Evolutionary conservation across 768 basidiomycete species (phyloP).

Genomic region (Amanita molliuscula): DNA sequence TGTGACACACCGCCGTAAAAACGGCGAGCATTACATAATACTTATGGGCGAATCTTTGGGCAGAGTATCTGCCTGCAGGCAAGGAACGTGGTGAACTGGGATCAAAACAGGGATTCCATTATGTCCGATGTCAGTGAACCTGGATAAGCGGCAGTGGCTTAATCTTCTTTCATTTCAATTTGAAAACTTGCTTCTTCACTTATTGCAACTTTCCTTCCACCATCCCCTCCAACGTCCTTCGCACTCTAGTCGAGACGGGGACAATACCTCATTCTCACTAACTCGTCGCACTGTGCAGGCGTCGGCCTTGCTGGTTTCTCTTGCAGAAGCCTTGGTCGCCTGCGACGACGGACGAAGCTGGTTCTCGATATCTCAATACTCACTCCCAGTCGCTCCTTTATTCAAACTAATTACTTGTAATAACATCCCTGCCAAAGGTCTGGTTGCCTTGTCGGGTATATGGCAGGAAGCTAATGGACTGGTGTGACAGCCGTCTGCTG

Average conservation of each 20-base stretch:
- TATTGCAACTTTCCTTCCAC: slow-evolving; percentile 32
- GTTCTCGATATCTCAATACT: slow-evolving; percentile 23
- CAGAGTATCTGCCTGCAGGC: slow-evolving; percentile 70
- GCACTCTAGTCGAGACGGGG: slow-evolving; percentile 23
- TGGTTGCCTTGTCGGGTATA: not conserved
- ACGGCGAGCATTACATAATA: slow-evolving; percentile 21
- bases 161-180: slow-evolving; percentile 29
- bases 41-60: slow-evolving; percentile 28
- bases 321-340: slow-evolving; percentile 22
- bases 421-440: slow-evolving; percentile 2
- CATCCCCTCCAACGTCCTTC: slow-evolving; percentile 21
- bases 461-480: not conserved
- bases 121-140: slow-evolving; percentile 31
- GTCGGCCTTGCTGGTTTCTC: slow-evolving; percentile 19
- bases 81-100: slow-evolving; percentile 56
- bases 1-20: not conserved
- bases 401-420: slow-evolving; percentile 20
- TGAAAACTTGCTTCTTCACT: slow-evolving; percentile 40
- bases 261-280: slow-evolving; percentile 19
- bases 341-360: slow-evolving; percentile 23
- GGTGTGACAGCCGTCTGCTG: not conserved
- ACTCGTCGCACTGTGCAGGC: slow-evolving; percentile 32
- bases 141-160: slow-evolving; percentile 46
- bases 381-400: slow-evolving; percentile 42
- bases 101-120: slow-evolving; percentile 47